Percentiles rank a stretch among this genome's conserved stretches.
Conservation (phyloP, 164 flowering plant genomes). For the Litsea cubeba region DNA sequence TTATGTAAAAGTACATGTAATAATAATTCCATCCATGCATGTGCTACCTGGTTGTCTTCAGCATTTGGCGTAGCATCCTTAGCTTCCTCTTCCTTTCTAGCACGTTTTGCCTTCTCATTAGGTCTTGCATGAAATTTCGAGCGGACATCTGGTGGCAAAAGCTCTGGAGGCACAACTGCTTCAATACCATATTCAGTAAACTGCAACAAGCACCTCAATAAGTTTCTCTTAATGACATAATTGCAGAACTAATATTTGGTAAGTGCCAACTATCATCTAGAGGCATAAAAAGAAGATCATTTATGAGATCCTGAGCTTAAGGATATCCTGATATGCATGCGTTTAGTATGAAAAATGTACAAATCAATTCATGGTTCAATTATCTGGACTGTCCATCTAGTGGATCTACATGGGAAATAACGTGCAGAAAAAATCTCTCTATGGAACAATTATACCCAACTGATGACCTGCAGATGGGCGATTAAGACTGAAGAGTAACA, state of each 20-base stretch:
- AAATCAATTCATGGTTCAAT: no score
- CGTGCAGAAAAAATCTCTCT: no score
- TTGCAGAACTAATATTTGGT: not conserved
- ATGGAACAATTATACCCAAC: no score
- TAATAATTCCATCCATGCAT: no score
- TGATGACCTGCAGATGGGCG: no score
- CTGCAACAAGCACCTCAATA: constrained; percentile 38
- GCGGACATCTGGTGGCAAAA: constrained; percentile 72
- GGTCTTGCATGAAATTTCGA: constrained; percentile 73
- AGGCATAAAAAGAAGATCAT: not conserved
- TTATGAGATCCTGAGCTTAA: not conserved
- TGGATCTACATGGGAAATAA: no score
- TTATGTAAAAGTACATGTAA: no score
- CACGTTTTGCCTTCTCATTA: constrained; percentile 75
- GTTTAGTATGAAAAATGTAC: no score
- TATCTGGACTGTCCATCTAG: no score
- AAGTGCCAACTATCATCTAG: no score
- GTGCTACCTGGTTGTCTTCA: constrained; percentile 74
- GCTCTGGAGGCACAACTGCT: constrained; percentile 91
- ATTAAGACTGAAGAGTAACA: no score
- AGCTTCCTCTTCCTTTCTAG: constrained; percentile 72
- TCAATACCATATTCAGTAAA: constrained; percentile 87
- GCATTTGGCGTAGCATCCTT: constrained; percentile 48
- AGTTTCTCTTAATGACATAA: constrained; percentile 1
- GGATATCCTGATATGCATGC: no score